Evolutionary conservation across 2,329 filamentous ascomycete genomes (phyloP).

Genomic region (Claviceps capensis): DNA sequence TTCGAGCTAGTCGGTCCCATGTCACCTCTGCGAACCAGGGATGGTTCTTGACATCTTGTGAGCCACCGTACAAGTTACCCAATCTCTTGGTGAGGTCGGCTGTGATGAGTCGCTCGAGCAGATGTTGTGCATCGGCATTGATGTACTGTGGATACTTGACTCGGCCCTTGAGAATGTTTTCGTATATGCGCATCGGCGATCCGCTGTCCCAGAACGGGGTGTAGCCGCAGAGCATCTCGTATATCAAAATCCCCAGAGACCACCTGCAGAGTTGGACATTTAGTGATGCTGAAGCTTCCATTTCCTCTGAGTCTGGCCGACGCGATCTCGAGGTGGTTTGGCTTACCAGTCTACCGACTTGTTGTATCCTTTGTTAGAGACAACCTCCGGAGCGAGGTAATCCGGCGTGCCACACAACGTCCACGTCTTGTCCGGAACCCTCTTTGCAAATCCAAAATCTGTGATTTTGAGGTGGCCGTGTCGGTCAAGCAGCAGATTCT

Average conservation of each 20-base stretch:
- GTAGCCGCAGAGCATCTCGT: constrained; percentile 98
- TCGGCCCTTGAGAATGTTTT: constrained; percentile 91
- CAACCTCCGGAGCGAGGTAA: constrained; percentile 93
- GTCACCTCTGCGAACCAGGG: constrained; percentile 96
- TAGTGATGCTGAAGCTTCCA: not conserved
- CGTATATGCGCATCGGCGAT: constrained; percentile 97
- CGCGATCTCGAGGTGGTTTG: not conserved
- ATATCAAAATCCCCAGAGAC: constrained; percentile 96
- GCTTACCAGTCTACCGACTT: constrained; percentile 96
- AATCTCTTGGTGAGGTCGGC: constrained; percentile 87
- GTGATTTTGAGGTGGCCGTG: constrained; percentile 95
- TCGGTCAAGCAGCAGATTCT: constrained; percentile 81
- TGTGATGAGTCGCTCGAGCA: constrained; percentile 87
- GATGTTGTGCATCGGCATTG: constrained; percentile 83
- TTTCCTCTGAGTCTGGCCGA: not conserved
- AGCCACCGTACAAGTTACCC: constrained; percentile 84
- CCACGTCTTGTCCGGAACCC: constrained; percentile 98
- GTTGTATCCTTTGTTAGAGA: constrained; percentile 99
- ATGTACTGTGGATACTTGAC: constrained; percentile 97
- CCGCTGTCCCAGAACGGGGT: constrained; percentile 98
- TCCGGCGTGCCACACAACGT: constrained; percentile 95
- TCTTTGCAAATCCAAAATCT: constrained; percentile 97
- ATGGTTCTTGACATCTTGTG: constrained; percentile 87
- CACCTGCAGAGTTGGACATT: constrained; percentile 46
- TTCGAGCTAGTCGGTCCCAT: constrained; percentile 86